Percentiles rank a stretch among this genome's conserved stretches.
Evolutionary conservation across 768 basidiomycete genomes (phyloP).

Genomic region (Hirschioporus abietinus): DNA sequence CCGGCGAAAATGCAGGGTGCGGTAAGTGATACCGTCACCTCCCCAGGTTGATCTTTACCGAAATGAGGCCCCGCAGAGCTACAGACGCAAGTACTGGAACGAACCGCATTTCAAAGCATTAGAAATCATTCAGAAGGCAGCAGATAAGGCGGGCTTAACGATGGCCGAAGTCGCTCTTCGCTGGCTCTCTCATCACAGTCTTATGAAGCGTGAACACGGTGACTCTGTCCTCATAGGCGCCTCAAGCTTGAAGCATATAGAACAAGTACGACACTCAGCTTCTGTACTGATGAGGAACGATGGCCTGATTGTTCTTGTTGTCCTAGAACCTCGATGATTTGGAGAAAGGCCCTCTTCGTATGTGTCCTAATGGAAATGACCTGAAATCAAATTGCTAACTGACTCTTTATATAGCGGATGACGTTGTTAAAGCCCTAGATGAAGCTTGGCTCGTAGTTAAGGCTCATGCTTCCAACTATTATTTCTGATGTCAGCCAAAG

Average conservation of each 20-base stretch:
- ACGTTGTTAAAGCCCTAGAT: conserved; percentile 43
- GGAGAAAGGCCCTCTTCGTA: conserved; percentile 3
- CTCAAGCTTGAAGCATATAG: conserved; percentile 30
- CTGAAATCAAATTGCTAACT: neutral
- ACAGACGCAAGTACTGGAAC: conserved; percentile 35
- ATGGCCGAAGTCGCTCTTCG: conserved; percentile 34
- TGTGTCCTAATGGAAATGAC: neutral
- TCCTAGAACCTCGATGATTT: conserved; percentile 17
- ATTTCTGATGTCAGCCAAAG: conserved; percentile 10
- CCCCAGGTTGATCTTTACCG: neutral
- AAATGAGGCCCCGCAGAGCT: conserved; percentile 7
- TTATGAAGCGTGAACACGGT: conserved; percentile 23
- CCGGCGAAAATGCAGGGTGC: neutral
- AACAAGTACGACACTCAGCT: conserved; percentile 13
- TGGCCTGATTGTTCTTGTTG: neutral
- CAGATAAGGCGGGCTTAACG: conserved; percentile 26
- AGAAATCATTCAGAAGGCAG: conserved; percentile 25
- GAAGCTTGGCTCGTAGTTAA: conserved; percentile 44
- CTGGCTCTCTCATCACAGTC: conserved; percentile 38
- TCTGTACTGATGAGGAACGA: neutral
- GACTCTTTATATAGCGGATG: conserved; percentile 24
- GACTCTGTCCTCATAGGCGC: conserved; percentile 36
- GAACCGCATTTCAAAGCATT: conserved; percentile 24
- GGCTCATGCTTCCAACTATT: conserved; percentile 38
- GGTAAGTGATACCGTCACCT: neutral